Percentiles rank a stretch among this genome's conserved stretches.
These are phyloP conservation scores for Solanum habrochaites DNA, from an alignment of 257 asterid genomes.

Conservation along the genomic window DNA sequence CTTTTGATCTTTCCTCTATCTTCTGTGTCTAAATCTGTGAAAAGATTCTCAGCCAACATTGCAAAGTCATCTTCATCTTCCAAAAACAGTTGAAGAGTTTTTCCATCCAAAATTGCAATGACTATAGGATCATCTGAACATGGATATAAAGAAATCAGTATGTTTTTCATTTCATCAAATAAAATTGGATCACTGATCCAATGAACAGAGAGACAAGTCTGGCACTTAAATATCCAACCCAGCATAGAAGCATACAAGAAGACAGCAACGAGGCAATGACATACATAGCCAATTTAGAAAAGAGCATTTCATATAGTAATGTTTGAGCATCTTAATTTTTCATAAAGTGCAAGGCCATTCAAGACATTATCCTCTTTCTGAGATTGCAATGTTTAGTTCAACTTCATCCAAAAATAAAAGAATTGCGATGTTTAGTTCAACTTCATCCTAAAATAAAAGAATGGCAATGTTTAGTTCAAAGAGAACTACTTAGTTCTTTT, in stretches of 20 bases:
- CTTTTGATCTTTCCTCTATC: conserved; percentile 44
- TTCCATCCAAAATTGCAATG: conserved; percentile 41
- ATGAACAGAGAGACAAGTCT: background rate
- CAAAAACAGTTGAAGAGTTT: conserved; percentile 22
- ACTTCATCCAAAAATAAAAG: background rate
- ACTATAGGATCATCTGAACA: conserved; percentile 39
- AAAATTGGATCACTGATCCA: background rate
- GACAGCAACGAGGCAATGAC: background rate
- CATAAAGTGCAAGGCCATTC: background rate
- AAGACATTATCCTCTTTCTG: background rate
- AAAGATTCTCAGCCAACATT: conserved; percentile 52
- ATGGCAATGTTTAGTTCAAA: background rate
- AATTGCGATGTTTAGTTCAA: background rate
- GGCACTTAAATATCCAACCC: background rate
- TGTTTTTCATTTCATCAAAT: background rate
- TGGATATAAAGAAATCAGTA: background rate
- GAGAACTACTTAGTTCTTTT: background rate
- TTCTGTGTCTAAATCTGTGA: conserved; percentile 48
- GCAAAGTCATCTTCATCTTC: conserved; percentile 70
- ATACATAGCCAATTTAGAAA: background rate
- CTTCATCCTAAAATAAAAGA: background rate
- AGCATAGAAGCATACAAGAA: background rate
- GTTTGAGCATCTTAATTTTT: background rate
- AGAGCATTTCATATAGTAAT: background rate
- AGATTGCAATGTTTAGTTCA: background rate